Conservation (phyloP, 495 filamentous ascomycete species). For the Pseudoneurospora amorphoporcata region DNA sequence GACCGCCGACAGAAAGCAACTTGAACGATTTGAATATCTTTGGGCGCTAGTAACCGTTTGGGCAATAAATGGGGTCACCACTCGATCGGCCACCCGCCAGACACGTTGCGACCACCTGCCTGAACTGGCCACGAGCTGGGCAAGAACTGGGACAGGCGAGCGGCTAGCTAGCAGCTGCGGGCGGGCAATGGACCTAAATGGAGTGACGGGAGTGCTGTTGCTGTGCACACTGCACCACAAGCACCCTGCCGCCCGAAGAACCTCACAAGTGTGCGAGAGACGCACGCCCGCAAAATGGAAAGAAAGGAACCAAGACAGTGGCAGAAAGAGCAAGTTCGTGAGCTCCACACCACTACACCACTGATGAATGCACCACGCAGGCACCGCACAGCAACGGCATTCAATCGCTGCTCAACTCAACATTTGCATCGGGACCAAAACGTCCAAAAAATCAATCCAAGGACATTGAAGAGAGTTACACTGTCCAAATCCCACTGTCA, state of each 20-base stretch:
- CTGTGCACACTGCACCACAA: neutral
- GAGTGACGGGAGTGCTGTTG: neutral
- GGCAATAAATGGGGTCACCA: neutral
- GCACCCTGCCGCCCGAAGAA: neutral
- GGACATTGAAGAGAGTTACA: neutral
- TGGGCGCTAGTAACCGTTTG: neutral
- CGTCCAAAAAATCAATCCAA: neutral
- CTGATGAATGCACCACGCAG: neutral
- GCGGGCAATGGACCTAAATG: neutral
- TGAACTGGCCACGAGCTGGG: neutral
- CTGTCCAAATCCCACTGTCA: neutral
- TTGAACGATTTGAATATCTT: neutral
- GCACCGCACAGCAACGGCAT: neutral
- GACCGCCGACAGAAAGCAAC: neutral
- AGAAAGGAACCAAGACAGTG: neutral
- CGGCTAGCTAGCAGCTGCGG: constrained; percentile 6
- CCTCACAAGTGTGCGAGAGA: neutral
- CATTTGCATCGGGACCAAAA: neutral
- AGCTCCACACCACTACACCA: neutral
- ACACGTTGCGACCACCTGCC: neutral
- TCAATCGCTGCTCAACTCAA: neutral
- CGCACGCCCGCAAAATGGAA: neutral
- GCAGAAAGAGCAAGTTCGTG: neutral
- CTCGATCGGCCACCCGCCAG: neutral
- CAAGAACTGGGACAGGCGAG: constrained; percentile 9